These are phyloP conservation scores for Cymbopogon flexuosus DNA, from an alignment of 202 grass and related monocot genomes.

Conservation along the genomic window DNA sequence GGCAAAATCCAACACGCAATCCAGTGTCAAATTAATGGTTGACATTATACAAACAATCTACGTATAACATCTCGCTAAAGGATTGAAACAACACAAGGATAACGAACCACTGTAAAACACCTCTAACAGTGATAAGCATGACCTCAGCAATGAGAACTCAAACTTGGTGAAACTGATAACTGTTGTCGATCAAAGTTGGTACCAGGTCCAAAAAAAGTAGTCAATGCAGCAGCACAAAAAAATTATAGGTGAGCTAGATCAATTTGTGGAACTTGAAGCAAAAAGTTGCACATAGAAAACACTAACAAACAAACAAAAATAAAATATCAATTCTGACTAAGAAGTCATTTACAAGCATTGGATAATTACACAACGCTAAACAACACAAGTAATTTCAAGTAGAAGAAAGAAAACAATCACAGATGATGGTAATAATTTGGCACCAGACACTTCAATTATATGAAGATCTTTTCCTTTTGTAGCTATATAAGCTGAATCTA, in stretches of 20 bases:
- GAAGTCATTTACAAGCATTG: background rate
- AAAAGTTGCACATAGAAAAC: background rate
- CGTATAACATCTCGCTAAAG: background rate
- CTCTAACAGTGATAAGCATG: background rate
- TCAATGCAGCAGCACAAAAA: conserved; percentile 3
- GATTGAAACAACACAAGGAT: background rate
- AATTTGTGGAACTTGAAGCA: conserved; percentile 1
- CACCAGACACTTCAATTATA: background rate
- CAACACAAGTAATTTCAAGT: background rate
- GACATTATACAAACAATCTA: conserved; percentile 5
- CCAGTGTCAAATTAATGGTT: background rate
- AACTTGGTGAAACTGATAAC: background rate
- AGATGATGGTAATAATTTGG: background rate
- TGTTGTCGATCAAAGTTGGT: conserved; percentile 9
- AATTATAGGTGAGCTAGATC: background rate
- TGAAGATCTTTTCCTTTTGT: background rate
- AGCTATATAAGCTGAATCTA: background rate
- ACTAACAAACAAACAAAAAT: background rate
- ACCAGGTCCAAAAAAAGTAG: background rate
- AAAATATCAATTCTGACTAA: conserved; percentile 15
- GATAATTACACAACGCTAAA: background rate
- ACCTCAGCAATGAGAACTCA: background rate
- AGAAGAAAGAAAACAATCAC: background rate
- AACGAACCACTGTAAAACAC: background rate
- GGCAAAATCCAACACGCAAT: background rate